Evolutionary conservation across 306 rosid species (phyloP).

Genomic region (Acacia acuminata): DNA sequence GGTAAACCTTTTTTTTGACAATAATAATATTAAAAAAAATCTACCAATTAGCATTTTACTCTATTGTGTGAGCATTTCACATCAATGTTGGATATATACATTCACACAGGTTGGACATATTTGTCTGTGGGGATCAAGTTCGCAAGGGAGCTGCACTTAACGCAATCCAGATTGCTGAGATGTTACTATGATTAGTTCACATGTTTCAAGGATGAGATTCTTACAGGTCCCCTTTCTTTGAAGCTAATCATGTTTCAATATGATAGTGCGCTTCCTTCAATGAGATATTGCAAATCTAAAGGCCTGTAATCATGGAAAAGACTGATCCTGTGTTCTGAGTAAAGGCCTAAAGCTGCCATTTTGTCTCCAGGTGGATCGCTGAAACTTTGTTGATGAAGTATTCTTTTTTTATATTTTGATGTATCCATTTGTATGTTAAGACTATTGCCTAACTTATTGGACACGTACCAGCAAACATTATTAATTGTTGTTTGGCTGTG

Average conservation of each 20-base stretch:
- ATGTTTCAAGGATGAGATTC: background rate
- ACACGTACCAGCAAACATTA: background rate
- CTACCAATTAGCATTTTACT: background rate
- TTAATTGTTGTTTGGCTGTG: background rate
- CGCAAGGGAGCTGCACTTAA: conserved; percentile 99
- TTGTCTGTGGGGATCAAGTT: conserved; percentile 96
- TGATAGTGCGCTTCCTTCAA: background rate
- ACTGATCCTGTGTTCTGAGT: background rate
- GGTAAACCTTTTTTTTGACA: conserved; percentile 42
- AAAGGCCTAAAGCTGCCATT: background rate
- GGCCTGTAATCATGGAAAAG: background rate
- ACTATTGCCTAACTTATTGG: background rate
- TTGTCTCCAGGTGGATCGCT: background rate
- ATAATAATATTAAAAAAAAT: background rate
- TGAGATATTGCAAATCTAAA: background rate
- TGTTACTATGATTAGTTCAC: background rate
- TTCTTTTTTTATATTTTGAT: background rate
- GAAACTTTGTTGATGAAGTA: background rate
- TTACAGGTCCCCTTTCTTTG: background rate
- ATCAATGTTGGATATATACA: background rate
- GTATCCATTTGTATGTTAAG: background rate
- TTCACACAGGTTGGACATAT: conserved; percentile 69
- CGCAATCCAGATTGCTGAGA: conserved; percentile 46
- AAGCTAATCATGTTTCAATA: background rate
- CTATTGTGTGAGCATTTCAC: background rate